Conservation (phyloP, 169 alveolate species). For the Toxoplasma gondii region DNA sequence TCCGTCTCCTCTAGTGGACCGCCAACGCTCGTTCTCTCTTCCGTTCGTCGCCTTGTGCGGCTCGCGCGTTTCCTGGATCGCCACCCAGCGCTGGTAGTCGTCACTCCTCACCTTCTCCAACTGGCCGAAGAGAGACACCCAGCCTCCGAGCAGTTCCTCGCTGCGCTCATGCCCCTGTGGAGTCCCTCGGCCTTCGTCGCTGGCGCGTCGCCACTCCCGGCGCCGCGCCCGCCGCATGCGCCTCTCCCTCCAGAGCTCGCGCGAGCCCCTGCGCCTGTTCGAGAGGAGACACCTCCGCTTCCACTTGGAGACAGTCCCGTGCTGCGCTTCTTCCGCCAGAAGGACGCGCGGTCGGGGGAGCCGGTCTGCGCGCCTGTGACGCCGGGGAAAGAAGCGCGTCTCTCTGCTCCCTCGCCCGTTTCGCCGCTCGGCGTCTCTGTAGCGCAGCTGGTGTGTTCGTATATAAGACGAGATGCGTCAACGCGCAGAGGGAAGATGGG, state of each 20-base stretch:
- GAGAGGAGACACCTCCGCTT: no score
- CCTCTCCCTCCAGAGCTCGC: background rate
- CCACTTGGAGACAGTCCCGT: background rate
- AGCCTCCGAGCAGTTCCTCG: background rate
- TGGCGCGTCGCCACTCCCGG: background rate
- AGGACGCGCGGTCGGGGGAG: no score
- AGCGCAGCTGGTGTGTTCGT: background rate
- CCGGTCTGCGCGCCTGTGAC: no score
- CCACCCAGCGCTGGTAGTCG: background rate
- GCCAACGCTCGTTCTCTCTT: background rate
- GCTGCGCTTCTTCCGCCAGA: background rate
- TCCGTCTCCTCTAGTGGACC: background rate
- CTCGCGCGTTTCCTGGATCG: slow-evolving; percentile 13
- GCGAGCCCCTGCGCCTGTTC: background rate
- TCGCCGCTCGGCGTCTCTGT: no score
- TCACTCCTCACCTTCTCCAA: background rate
- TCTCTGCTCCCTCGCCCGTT: no score
- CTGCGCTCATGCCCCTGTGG: background rate
- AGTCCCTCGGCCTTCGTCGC: background rate
- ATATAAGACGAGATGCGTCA: background rate
- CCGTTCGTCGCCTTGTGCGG: background rate
- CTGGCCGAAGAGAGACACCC: background rate
- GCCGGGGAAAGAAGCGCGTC: no score
- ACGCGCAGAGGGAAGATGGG: background rate
- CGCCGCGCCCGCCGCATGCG: background rate